Evolutionary conservation across 805 yeast species (phyloP).

Genomic region (Starmerella scarabaei): DNA sequence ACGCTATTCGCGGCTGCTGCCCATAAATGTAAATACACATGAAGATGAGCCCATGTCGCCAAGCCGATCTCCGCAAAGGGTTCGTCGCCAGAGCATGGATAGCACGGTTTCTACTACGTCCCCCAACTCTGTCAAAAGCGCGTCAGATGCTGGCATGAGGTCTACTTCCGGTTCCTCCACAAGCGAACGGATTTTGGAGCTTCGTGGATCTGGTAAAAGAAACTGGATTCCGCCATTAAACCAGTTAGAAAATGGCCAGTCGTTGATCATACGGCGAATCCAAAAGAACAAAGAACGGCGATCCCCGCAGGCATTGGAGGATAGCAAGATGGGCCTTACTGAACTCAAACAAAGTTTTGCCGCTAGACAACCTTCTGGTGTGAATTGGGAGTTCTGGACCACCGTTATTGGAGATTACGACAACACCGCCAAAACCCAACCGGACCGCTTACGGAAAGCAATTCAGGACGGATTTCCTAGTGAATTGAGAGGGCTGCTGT

Average conservation of each 20-base stretch:
- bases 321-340: constrained; percentile 33
- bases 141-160: no score
- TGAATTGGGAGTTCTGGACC: constrained; percentile 63
- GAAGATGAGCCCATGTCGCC: background rate
- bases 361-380: constrained; percentile 11
- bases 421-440: constrained; percentile 47
- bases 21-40: constrained; percentile 4
- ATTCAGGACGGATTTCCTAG: constrained; percentile 70
- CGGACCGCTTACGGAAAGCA: constrained; percentile 45
- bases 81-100: background rate
- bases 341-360: constrained; percentile 29
- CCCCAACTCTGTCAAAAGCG: no score
- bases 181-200: constrained; percentile 12
- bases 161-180: no score
- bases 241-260: constrained; percentile 9
- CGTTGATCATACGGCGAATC: constrained; percentile 19
- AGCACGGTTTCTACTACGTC: background rate
- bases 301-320: constrained; percentile 36
- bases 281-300: constrained; percentile 18
- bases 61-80: background rate
- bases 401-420: constrained; percentile 64
- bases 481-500: constrained; percentile 74
- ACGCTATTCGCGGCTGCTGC: constrained; percentile 9
- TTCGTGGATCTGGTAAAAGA: constrained; percentile 13
- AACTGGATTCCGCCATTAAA: constrained; percentile 11